Percentiles rank a stretch among this genome's conserved stretches.
phyloP scores from a whole-genome alignment of 345 rosid species.

The Heritiera fomes region DNA sequence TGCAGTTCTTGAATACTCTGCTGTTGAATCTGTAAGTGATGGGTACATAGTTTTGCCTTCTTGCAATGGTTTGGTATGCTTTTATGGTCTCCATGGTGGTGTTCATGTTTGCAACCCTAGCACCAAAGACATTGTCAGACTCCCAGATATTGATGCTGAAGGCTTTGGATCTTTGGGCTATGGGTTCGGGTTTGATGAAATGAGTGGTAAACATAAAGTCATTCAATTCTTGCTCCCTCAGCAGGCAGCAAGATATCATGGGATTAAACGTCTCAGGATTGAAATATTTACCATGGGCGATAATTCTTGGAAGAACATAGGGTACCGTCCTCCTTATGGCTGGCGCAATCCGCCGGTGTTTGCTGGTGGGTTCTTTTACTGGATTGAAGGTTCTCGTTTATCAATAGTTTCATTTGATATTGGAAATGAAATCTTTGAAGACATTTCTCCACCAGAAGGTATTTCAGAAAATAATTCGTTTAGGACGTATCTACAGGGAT shows the following conservation, averaged over 20 bases:
- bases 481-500: not conserved
- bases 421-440: constrained; percentile 13
- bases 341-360: constrained; percentile 19
- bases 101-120: constrained; percentile 22
- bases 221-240: not conserved
- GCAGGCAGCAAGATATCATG: too few relatives aligned
- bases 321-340: not conserved
- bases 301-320: constrained; percentile 3
- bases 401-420: constrained; percentile 14
- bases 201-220: not conserved
- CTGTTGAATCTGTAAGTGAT: not conserved
- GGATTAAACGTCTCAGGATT: too few relatives aligned
- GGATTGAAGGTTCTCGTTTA: not conserved
- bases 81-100: constrained; percentile 15
- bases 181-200: constrained; percentile 28
- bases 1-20: constrained; percentile 4
- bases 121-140: not conserved
- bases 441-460: constrained; percentile 14
- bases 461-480: not conserved
- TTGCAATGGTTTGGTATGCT: constrained; percentile 30
- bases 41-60: constrained; percentile 18
- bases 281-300: not conserved
- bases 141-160: not conserved
- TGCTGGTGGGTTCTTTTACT: constrained; percentile 21
- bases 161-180: constrained; percentile 16